Conservation (phyloP, 805 yeast genomes). For the Suhomyces sp. region DNA sequence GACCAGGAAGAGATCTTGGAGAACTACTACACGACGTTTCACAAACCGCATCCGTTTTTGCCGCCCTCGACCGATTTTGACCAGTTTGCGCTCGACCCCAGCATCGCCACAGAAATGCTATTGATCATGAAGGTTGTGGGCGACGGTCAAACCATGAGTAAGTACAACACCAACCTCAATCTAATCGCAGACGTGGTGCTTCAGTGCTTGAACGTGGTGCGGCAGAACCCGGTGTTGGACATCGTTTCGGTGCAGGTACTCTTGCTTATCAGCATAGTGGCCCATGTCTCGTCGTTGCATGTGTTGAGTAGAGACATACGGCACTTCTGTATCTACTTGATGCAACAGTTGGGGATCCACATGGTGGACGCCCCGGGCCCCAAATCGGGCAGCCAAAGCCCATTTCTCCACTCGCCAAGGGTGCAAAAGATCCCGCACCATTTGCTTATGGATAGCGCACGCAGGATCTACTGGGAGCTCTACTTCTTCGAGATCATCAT, state of each 20-base stretch:
- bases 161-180: conserved; percentile 11
- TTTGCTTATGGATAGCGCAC: conserved; percentile 26
- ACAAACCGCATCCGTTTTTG: conserved; percentile 46
- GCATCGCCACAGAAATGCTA: conserved; percentile 40
- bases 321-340: conserved; percentile 38
- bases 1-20: conserved; percentile 8
- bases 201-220: conserved; percentile 16
- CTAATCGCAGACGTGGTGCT: conserved; percentile 15
- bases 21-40: conserved; percentile 37
- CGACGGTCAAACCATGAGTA: conserved; percentile 41
- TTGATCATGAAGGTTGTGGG: conserved; percentile 48
- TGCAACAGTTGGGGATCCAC: conserved; percentile 36
- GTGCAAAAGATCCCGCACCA: conserved; percentile 10
- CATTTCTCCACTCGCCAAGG: conserved; percentile 12
- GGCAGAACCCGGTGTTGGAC: conserved; percentile 26
- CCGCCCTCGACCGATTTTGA: conserved; percentile 38
- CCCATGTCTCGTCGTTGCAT: conserved; percentile 53
- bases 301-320: conserved; percentile 43
- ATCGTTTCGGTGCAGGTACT: conserved; percentile 43
- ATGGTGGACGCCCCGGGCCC: conserved; percentile 29
- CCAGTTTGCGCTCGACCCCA: conserved; percentile 29
- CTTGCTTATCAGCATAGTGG: conserved; percentile 38
- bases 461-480: conserved; percentile 52
- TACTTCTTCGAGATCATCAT: conserved; percentile 50
- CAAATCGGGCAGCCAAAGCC: background rate